A percentile compares a stretch with the other conserved stretches of the same genome.
Conservation (phyloP, 176 grass and related monocot species). For the Juncus inflexus region DNA sequence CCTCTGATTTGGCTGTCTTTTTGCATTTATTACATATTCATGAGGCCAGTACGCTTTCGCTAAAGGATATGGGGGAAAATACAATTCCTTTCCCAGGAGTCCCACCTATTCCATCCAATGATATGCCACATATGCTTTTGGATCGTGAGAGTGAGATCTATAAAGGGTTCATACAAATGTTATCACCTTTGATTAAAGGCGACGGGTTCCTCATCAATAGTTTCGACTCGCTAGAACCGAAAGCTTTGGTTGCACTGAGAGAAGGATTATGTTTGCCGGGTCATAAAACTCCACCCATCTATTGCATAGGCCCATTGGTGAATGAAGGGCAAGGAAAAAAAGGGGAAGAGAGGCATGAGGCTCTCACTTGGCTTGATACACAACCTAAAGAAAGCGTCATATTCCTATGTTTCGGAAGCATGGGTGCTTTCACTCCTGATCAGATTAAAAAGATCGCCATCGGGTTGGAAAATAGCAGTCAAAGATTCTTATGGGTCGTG, state of each 20-base stretch:
- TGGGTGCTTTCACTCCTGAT: constrained; percentile 37
- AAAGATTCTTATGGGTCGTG: constrained; percentile 57
- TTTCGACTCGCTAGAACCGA: constrained; percentile 17
- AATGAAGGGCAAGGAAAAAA: neutral
- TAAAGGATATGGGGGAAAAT: constrained; percentile 4
- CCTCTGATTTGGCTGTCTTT: neutral
- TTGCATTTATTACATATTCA: constrained; percentile 6
- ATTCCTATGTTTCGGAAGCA: constrained; percentile 22
- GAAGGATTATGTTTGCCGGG: constrained; percentile 15
- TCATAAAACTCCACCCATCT: constrained; percentile 12
- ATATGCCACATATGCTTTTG: neutral
- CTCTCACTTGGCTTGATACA: constrained; percentile 22
- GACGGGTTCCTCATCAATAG: constrained; percentile 17
- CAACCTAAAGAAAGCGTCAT: constrained; percentile 15
- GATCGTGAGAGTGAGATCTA: constrained; percentile 1
- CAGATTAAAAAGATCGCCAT: constrained; percentile 51
- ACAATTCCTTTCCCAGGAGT: constrained; percentile 1
- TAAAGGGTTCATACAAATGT: neutral
- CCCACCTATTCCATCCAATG: neutral
- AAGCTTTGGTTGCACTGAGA: constrained; percentile 18
- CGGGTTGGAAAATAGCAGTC: constrained; percentile 47
- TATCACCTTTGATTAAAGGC: neutral
- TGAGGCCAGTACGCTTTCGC: neutral
- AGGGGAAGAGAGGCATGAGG: constrained; percentile 7
- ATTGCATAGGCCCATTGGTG: constrained; percentile 21